Percentiles rank a stretch among this genome's conserved stretches.
Evolutionary conservation across 345 rosid species (phyloP).

Genomic region (Eucalyptus virginea): DNA sequence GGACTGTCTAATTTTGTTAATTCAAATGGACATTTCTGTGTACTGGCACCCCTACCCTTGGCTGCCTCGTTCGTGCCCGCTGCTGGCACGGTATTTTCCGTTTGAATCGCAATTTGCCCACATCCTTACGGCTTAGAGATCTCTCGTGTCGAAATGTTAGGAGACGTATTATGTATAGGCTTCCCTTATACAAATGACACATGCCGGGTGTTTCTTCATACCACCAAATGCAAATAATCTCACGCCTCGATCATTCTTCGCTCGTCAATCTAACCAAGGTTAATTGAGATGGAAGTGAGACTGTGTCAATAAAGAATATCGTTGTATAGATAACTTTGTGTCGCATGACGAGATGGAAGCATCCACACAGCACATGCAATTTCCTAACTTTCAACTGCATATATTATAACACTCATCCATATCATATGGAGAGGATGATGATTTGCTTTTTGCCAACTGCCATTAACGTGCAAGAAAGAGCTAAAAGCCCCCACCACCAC

Average conservation of each 20-base stretch:
- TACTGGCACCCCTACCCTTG: neutral
- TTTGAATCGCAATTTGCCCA: neutral
- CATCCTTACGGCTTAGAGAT: accelerated
- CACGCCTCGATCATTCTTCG: neutral
- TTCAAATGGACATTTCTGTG: no score
- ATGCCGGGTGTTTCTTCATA: accelerated
- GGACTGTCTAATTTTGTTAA: no score
- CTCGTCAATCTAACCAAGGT: neutral
- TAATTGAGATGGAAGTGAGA: neutral
- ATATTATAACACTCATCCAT: neutral
- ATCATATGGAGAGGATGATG: neutral
- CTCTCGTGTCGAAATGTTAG: accelerated
- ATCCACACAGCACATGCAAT: neutral
- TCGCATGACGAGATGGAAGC: neutral
- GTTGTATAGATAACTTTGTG: neutral
- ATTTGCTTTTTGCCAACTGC: neutral
- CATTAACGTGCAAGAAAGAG: neutral
- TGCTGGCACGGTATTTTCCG: accelerated
- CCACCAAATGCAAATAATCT: neutral
- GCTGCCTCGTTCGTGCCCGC: accelerated
- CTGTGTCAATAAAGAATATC: accelerated
- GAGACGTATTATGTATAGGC: accelerated
- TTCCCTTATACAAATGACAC: neutral
- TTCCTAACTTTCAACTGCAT: neutral
- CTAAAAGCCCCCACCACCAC: neutral